Percentiles rank a stretch among this genome's conserved stretches.
phyloP scores from a whole-genome alignment of 2,329 filamentous ascomycete genomes.

The Knufia petricola region DNA sequence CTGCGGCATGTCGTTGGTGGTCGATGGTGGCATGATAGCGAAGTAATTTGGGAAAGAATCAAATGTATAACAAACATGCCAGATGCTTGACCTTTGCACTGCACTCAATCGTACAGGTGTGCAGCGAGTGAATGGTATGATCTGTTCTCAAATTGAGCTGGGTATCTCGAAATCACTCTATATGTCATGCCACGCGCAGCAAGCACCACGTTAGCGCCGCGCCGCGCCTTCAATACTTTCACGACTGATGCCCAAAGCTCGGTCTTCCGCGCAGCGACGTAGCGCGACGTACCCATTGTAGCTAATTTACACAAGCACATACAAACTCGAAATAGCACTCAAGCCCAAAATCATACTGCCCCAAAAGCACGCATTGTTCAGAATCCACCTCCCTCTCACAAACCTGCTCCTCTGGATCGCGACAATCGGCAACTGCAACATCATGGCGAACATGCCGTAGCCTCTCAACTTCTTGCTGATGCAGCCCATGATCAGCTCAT shows the following conservation, averaged over 20 bases:
- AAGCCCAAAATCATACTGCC: conserved; percentile 80
- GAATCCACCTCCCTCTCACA: conserved; percentile 62
- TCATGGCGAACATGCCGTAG: conserved; percentile 89
- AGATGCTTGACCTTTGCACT: too few species aligned
- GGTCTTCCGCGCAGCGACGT: too few species aligned
- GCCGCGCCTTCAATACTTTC: too few species aligned
- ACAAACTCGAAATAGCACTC: conserved; percentile 58
- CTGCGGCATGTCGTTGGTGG: conserved; percentile 68
- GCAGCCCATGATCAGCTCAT: conserved; percentile 94
- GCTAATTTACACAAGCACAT: conserved; percentile 44
- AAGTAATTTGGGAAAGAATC: too few species aligned
- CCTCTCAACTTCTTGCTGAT: conserved; percentile 95
- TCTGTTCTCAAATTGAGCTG: too few species aligned
- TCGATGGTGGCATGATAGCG: conserved; percentile 92
- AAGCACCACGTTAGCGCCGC: too few species aligned
- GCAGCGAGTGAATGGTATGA: neutral
- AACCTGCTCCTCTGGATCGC: conserved; percentile 72
- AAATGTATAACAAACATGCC: too few species aligned
- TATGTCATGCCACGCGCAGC: too few species aligned
- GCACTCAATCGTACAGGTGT: neutral
- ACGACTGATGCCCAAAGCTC: too few species aligned
- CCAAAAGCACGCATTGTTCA: conserved; percentile 91
- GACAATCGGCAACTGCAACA: conserved; percentile 95
- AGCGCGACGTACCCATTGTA: neutral
- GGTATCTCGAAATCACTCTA: too few species aligned